phyloP scores from a whole-genome alignment of 139 green algal genomes.

The Closterium sp. region DNA sequence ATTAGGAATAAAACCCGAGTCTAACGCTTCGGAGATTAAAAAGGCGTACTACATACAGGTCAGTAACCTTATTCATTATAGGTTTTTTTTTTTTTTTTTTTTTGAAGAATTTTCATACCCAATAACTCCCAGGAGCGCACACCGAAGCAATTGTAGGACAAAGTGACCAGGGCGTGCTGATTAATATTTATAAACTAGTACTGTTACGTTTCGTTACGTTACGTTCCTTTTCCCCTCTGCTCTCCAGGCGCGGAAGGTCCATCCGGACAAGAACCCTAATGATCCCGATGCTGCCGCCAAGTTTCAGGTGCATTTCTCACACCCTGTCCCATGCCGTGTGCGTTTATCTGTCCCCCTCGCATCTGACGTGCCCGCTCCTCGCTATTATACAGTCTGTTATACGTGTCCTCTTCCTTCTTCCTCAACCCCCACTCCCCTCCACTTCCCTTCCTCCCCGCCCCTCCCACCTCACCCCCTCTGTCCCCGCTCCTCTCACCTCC shows the following conservation, averaged over 20 bases:
- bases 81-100: no score
- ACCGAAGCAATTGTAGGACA: no score
- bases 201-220: no score
- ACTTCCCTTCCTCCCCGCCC: background rate
- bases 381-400: no score
- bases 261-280: slow-evolving; percentile 88
- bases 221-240: no score
- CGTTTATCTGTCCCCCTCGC: background rate
- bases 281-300: slow-evolving; percentile 72
- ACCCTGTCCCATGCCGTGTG: slow-evolving; percentile 2
- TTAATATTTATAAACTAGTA: no score
- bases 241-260: slow-evolving; percentile 51
- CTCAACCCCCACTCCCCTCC: no score
- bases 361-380: no score
- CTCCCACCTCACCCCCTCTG: background rate
- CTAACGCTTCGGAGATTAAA: slow-evolving; percentile 74
- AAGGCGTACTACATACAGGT: slow-evolving; percentile 89
- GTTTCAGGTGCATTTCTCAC: slow-evolving; percentile 71
- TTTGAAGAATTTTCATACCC: background rate
- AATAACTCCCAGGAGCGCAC: background rate
- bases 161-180: background rate
- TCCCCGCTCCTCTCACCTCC: background rate
- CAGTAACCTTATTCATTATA: background rate
- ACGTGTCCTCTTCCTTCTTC: no score
- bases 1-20: slow-evolving; percentile 67